Conservation (phyloP, 306 rosid genomes). For the Cicer yamashitae region DNA sequence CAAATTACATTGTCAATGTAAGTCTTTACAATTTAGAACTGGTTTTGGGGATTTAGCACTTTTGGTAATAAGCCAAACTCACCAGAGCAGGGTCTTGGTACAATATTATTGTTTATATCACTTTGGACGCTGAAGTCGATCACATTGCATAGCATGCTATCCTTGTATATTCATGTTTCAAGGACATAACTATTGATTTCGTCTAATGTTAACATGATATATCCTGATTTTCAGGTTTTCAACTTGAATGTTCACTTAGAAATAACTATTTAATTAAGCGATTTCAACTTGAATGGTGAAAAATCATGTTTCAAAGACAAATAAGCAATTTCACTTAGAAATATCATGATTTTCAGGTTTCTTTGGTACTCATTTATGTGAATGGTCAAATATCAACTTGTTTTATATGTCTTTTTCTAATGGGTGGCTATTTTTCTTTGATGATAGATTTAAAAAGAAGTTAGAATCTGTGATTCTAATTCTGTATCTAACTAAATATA, state of each 20-base stretch:
- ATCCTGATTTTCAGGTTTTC: background rate
- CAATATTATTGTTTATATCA: constrained; percentile 42
- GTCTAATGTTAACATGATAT: background rate
- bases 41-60: constrained; percentile 36
- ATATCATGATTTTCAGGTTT: background rate
- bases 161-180: constrained; percentile 24
- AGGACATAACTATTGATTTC: constrained; percentile 24
- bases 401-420: background rate
- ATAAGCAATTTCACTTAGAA: constrained; percentile 1
- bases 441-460: background rate
- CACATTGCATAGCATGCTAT: constrained; percentile 18
- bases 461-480: constrained; percentile 6
- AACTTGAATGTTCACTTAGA: no score
- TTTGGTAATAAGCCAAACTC: constrained; percentile 17
- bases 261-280: no score
- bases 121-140: constrained; percentile 1
- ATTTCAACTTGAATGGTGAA: no score
- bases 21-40: constrained; percentile 22
- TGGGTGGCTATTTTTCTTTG: no score
- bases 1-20: constrained; percentile 36
- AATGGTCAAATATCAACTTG: constrained; percentile 14
- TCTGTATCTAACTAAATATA: constrained; percentile 26
- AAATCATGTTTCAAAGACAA: background rate
- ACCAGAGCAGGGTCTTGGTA: constrained; percentile 35
- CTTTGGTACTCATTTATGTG: background rate